These are phyloP conservation scores for Penicillium pancosmium DNA, from an alignment of 495 filamentous ascomycete genomes.

Conservation along the genomic window DNA sequence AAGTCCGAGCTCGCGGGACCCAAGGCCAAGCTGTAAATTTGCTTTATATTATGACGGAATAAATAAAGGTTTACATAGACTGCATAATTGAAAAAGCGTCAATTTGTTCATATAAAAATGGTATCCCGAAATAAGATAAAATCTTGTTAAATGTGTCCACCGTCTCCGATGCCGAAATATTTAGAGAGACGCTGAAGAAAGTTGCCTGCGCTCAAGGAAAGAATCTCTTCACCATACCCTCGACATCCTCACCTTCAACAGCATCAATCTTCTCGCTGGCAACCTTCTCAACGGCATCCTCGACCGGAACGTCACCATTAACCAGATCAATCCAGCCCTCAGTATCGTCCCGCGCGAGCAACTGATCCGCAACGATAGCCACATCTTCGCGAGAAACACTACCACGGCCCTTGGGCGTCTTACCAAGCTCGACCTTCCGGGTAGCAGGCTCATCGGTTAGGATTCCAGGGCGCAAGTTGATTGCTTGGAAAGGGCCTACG, in stretches of 20 bases:
- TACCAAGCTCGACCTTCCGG: constrained; percentile 67
- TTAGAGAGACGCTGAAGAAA: background rate
- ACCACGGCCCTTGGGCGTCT: constrained; percentile 52
- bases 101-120: background rate
- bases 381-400: constrained; percentile 67
- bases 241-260: constrained; percentile 67
- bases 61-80: background rate
- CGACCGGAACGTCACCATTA: constrained; percentile 59
- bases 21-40: constrained; percentile 46
- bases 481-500: constrained; percentile 56
- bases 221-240: constrained; percentile 49
- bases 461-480: constrained; percentile 68
- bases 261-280: constrained; percentile 64
- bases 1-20: constrained; percentile 43
- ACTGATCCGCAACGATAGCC: constrained; percentile 64
- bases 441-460: constrained; percentile 62
- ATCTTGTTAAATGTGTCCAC: background rate
- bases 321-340: constrained; percentile 65
- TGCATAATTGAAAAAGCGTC: background rate
- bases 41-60: background rate
- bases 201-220: constrained; percentile 16
- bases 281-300: constrained; percentile 66
- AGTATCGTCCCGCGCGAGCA: constrained; percentile 63
- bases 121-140: background rate
- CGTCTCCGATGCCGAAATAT: background rate